Evolutionary conservation across 148 eudicot species (phyloP), one percentile per base, ranked within the genome.

Genomic region (Polygonum aviculare): DNA sequence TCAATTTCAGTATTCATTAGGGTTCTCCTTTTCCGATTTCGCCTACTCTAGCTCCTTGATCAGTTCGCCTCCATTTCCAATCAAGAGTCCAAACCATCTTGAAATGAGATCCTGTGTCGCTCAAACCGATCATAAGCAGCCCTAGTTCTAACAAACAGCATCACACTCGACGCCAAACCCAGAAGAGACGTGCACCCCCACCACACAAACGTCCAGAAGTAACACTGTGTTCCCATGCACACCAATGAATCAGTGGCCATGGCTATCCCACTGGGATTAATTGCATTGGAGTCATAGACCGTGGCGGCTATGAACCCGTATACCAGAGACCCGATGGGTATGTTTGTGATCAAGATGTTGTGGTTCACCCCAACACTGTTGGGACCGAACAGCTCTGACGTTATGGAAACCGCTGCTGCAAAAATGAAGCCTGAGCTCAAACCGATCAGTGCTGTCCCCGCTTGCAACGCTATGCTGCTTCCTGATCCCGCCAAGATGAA

Each of bases 391-490:
- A 93, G 90, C 81, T 93, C 98, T 0, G 97, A 91, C 69, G 98
- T 91, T 77, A 93, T 75, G 50, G 94, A 91, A 21, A 93, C 97
- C 0, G 98, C 97, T 5, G 97, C 93, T 45, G 98, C 92, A 77
- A 93, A 89, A 63, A 91, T 87, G 89, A 93, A 93, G 21, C 98
- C 97, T 0, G 98, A 90, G 87, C 97, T 91, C 16, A 93, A 80
- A 0, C 97, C 98, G 1, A 93, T 86, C 4, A 93, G 75, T 0
- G 93, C 84, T 12, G 98, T 93, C 49, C 93, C 91, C 5, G 77
- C 63, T 16, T 85, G 85, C 26, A 93, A 79, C 16, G 88, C 89
- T 36, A 77, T 33, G 22, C 79, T 65, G 50, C 81, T 85, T 44
- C 90, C 91, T 22, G 89, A 80, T 71, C 80, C 78, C 0, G 90